Evolutionary conservation across 306 rosid genomes (phyloP).

Genomic region (Casuarina equisetifolia): DNA sequence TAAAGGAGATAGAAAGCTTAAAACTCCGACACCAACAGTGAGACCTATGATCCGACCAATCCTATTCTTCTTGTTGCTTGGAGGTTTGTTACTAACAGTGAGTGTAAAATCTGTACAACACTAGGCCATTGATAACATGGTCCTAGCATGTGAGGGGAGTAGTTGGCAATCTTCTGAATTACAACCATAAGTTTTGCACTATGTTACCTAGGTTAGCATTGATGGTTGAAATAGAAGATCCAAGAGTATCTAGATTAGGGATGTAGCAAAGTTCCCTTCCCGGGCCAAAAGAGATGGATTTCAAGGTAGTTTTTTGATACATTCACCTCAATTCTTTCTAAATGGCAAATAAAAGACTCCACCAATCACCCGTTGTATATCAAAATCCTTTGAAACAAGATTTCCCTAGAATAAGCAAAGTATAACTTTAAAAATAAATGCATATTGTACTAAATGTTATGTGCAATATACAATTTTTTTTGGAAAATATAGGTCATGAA

Average conservation of each 20-base stretch:
- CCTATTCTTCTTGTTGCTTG: slow-evolving; percentile 41
- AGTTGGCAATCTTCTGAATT: not conserved
- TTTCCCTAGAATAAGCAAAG: slow-evolving; percentile 41
- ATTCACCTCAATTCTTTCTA: slow-evolving; percentile 28
- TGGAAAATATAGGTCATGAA: not conserved
- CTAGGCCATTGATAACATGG: not conserved
- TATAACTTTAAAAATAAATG: not conserved
- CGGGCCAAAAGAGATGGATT: slow-evolving; percentile 31
- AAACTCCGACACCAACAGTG: slow-evolving; percentile 55
- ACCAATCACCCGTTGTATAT: slow-evolving; percentile 50
- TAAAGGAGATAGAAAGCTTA: slow-evolving; percentile 36
- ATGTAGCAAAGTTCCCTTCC: slow-evolving; percentile 32
- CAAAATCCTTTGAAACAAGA: slow-evolving; percentile 34
- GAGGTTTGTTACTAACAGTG: slow-evolving; percentile 50
- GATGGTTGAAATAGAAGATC: slow-evolving; percentile 19
- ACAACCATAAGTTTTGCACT: not conserved
- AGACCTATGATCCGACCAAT: slow-evolving; percentile 60
- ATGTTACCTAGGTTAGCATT: slow-evolving; percentile 1
- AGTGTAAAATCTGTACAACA: slow-evolving; percentile 58
- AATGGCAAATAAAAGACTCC: slow-evolving; percentile 42
- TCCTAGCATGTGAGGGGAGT: not conserved
- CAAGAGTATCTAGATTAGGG: slow-evolving; percentile 15
- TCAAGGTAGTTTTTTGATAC: slow-evolving; percentile 51
- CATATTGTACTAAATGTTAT: not conserved
- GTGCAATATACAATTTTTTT: no score